Evolutionary conservation across 177 flowering plant species (phyloP).

Genomic region (Vitis hybrid): DNA sequence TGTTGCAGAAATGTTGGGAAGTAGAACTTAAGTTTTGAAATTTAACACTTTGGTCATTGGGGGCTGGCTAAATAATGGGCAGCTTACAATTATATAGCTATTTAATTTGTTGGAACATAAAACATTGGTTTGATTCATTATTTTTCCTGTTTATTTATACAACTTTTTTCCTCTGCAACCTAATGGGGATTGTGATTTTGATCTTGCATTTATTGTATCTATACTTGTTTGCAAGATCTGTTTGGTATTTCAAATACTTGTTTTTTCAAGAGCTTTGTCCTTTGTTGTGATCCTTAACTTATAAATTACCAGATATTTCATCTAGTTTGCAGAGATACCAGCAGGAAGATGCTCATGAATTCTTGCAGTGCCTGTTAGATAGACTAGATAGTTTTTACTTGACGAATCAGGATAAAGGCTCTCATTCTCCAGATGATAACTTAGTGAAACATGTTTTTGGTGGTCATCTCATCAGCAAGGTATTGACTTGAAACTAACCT

Average conservation of each 20-base stretch:
- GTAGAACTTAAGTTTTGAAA: too few species aligned
- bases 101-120: too few species aligned
- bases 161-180: not conserved
- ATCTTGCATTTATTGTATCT: not conserved
- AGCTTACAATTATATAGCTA: too few species aligned
- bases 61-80: too few species aligned
- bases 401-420: not conserved
- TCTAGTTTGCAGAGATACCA: constrained; percentile 52
- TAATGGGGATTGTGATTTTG: not conserved
- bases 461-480: constrained; percentile 83
- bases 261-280: not conserved
- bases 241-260: not conserved
- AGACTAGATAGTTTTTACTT: constrained; percentile 54
- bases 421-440: constrained; percentile 31
- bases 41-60: too few species aligned
- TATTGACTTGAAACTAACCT: constrained; percentile 18
- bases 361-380: constrained; percentile 78
- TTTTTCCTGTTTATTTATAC: too few species aligned
- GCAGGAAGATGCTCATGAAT: constrained; percentile 99
- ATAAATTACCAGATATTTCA: constrained; percentile 53
- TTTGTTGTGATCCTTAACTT: constrained; percentile 42
- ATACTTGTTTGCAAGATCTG: not conserved
- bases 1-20: too few species aligned
- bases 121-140: too few species aligned
- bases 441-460: constrained; percentile 79